phyloP scores from a whole-genome alignment of 768 basidiomycete genomes.

The Sarcodon sp. region DNA sequence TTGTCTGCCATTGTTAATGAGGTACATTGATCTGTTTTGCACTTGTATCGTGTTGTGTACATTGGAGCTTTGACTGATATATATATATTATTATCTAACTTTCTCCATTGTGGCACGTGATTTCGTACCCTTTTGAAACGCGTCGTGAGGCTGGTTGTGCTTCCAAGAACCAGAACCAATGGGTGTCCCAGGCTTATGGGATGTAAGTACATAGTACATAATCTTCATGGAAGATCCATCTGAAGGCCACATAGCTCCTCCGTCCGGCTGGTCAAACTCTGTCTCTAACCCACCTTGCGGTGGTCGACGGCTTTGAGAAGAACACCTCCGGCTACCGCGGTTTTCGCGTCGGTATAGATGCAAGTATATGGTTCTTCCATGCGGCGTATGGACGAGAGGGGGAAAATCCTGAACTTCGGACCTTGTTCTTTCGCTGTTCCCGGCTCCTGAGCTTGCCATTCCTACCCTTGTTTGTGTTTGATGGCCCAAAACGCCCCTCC shows the following conservation, averaged over 20 bases:
- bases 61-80: not conserved
- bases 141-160: no score
- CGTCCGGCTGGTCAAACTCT: slow-evolving; percentile 58
- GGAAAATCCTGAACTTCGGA: slow-evolving; percentile 79
- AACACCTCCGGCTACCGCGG: slow-evolving; percentile 57
- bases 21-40: not conserved
- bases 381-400: slow-evolving; percentile 64
- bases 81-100: slow-evolving; percentile 10
- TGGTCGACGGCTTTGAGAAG: slow-evolving; percentile 60
- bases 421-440: slow-evolving; percentile 76
- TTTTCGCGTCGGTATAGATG: slow-evolving; percentile 79
- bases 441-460: slow-evolving; percentile 68
- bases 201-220: slow-evolving; percentile 19
- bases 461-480: slow-evolving; percentile 85
- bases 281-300: slow-evolving; percentile 66
- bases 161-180: slow-evolving; percentile 10
- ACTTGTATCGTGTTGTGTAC: not conserved
- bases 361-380: slow-evolving; percentile 74
- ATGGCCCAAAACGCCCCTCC: slow-evolving; percentile 75
- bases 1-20: slow-evolving; percentile 9
- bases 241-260: slow-evolving; percentile 31
- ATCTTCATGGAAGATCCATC: not conserved
- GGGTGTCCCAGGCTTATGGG: slow-evolving; percentile 40
- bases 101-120: no score
- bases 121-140: no score